phyloP scores from a whole-genome alignment of 139 green algal genomes.

The Coelastrella sp. region DNA sequence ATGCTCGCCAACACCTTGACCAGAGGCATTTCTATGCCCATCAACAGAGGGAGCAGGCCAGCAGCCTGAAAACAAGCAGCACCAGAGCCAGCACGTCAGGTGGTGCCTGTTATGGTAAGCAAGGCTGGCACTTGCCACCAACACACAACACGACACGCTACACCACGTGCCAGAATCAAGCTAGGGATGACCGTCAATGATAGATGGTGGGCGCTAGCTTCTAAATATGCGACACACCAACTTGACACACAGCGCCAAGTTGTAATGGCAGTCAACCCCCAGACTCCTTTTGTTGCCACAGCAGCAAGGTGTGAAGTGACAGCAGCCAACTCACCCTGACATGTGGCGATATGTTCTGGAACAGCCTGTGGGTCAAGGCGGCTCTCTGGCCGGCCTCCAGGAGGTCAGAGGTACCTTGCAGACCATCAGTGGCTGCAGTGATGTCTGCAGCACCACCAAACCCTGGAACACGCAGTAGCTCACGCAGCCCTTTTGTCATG shows the following conservation, averaged over 20 bases:
- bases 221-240: too few species aligned
- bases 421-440: not conserved
- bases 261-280: too few species aligned
- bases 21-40: slow-evolving; percentile 80
- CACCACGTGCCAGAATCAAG: not conserved
- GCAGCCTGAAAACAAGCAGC: not conserved
- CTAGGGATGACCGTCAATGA: too few species aligned
- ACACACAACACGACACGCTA: not conserved
- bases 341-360: not conserved
- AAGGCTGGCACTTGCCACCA: not conserved
- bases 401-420: not conserved
- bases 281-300: too few species aligned
- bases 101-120: not conserved
- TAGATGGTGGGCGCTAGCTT: too few species aligned
- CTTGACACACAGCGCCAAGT: too few species aligned
- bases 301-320: not conserved
- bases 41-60: slow-evolving; percentile 60
- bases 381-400: not conserved
- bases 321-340: not conserved
- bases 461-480: not conserved
- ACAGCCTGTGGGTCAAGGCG: not conserved
- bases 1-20: slow-evolving; percentile 77
- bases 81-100: not conserved
- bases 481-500: not conserved
- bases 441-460: not conserved